Evolutionary conservation across 164 flowering plant genomes (phyloP).

Genomic region (Nymphaea colorata): DNA sequence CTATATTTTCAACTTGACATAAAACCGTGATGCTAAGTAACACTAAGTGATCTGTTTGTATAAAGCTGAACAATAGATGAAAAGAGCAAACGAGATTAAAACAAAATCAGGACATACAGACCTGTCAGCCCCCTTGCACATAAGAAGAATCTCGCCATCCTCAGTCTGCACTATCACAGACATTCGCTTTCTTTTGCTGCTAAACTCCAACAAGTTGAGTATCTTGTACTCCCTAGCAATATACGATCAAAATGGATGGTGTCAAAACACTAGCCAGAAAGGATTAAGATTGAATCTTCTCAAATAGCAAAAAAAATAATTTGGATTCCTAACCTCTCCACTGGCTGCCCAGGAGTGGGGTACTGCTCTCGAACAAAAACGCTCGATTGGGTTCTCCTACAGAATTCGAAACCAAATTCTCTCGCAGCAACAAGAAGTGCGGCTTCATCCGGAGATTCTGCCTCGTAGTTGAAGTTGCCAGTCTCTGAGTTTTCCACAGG

Average conservation of each 20-base stretch:
- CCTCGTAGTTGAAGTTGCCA: constrained; percentile 58
- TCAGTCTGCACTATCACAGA: constrained; percentile 68
- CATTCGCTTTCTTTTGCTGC: constrained; percentile 90
- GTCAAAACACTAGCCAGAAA: background rate
- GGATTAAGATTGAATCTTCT: background rate
- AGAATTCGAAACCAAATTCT: constrained; percentile 92
- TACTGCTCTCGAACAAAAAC: constrained; percentile 55
- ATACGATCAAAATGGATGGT: background rate
- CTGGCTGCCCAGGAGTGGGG: constrained; percentile 26
- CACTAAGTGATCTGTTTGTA: no score
- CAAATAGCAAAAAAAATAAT: constrained; percentile 3
- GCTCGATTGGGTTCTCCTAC: constrained; percentile 69
- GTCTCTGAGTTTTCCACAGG: constrained; percentile 76
- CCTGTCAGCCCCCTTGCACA: constrained; percentile 99
- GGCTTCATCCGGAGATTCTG: constrained; percentile 96
- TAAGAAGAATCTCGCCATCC: constrained; percentile 59
- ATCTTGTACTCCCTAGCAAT: constrained; percentile 68
- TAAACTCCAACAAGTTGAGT: constrained; percentile 71
- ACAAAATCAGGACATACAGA: constrained; percentile 12
- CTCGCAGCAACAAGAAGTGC: constrained; percentile 91
- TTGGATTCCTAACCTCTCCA: constrained; percentile 47
- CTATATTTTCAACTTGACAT: no score
- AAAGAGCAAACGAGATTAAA: no score
- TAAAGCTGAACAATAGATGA: no score
- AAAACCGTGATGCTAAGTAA: no score